Evolutionary conservation across 305 asterid genomes (phyloP).

Genomic region (Fraxinus platypoda): DNA sequence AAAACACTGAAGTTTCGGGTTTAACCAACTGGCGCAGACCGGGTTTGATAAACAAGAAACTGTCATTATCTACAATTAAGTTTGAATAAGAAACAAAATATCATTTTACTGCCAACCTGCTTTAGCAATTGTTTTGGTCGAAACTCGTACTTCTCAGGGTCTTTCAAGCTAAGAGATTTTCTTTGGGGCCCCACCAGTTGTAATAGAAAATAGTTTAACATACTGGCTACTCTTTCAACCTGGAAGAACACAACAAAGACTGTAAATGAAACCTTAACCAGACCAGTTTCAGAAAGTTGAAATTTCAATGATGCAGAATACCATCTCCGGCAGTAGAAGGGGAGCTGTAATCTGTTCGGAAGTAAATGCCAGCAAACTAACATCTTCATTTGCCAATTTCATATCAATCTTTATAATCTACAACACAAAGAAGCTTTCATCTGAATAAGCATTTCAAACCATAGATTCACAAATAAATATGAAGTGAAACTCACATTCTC

Average conservation of each 20-base stretch:
- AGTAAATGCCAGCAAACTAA: conserved; percentile 85
- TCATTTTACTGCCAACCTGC: conserved; percentile 49
- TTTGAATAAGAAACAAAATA: not conserved
- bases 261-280: conserved; percentile 2
- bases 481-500: conserved; percentile 70
- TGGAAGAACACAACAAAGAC: conserved; percentile 28
- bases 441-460: conserved; percentile 22
- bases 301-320: conserved; percentile 27
- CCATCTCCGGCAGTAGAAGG: conserved; percentile 93
- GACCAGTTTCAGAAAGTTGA: conserved; percentile 19
- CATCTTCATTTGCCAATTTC: conserved; percentile 97
- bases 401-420: conserved; percentile 91
- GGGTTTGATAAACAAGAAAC: not conserved
- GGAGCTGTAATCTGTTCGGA: conserved; percentile 94
- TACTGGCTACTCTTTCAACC: conserved; percentile 99
- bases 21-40: not conserved
- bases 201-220: conserved; percentile 88
- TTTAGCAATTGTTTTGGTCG: conserved; percentile 85
- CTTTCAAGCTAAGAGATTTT: conserved; percentile 88
- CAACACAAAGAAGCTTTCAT: conserved; percentile 26
- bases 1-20: not conserved
- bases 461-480: conserved; percentile 12
- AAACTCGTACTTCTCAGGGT: conserved; percentile 96
- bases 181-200: conserved; percentile 98
- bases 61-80: not conserved